Conservation (phyloP, 495 filamentous ascomycete genomes). For the Cladorrhinum samala region DNA sequence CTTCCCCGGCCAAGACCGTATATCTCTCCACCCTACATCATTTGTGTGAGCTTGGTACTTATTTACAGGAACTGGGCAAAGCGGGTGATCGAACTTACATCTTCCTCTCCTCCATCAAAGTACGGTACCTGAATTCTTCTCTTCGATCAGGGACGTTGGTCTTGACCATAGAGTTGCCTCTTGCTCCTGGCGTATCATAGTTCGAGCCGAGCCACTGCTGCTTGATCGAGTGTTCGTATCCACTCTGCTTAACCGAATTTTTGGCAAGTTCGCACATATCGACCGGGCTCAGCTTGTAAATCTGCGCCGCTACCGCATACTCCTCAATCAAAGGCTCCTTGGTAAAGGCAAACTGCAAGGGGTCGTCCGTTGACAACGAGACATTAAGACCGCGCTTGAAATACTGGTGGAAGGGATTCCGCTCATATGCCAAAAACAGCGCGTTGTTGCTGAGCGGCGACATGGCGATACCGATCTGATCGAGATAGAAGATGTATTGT, state of each 20-base stretch:
- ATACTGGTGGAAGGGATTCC: constrained; percentile 92
- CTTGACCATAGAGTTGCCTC: constrained; percentile 86
- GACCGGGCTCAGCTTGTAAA: constrained; percentile 93
- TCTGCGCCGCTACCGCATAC: constrained; percentile 95
- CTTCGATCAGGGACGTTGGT: constrained; percentile 92
- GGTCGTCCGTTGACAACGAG: constrained; percentile 93
- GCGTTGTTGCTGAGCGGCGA: constrained; percentile 98
- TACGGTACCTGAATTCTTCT: constrained; percentile 81
- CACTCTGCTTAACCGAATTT: constrained; percentile 89
- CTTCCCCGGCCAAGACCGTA: constrained; percentile 12
- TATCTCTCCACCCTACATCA: constrained; percentile 27
- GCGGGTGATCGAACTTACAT: constrained; percentile 52
- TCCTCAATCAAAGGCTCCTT: constrained; percentile 98
- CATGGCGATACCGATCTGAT: constrained; percentile 98
- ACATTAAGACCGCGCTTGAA: constrained; percentile 93
- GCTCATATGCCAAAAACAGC: constrained; percentile 91
- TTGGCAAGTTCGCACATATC: constrained; percentile 99
- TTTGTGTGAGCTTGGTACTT: constrained; percentile 2
- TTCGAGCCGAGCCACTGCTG: constrained; percentile 79
- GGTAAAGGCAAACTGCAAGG: constrained; percentile 95
- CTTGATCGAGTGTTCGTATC: constrained; percentile 85
- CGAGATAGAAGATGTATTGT: constrained; percentile 96
- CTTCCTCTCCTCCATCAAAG: constrained; percentile 68
- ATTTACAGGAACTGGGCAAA: neutral
- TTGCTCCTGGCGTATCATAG: constrained; percentile 65